Evolutionary conservation across 2,329 filamentous ascomycete species (phyloP), one percentile per base, ranked within the genome.

Genomic region (Colletotrichum sp.): DNA sequence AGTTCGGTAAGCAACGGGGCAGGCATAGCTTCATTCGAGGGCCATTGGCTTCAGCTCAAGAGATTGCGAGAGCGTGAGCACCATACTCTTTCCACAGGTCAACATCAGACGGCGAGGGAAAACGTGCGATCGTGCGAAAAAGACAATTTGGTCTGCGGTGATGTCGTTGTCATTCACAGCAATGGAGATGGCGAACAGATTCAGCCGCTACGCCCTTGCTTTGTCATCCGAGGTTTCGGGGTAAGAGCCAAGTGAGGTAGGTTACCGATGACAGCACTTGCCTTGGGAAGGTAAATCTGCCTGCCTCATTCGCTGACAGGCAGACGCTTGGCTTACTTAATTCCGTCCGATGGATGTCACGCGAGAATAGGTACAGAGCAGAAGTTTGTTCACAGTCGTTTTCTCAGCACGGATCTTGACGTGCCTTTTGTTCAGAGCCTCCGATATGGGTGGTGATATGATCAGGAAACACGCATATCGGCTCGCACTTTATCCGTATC

Each of bases 151-250:
- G 15, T 34, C 55, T 58, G 24, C 43, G 26, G 15, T n/a, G 13
- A 55, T 36, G 58, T 68, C 43, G 36, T 64, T 67, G 61, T 28
- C 34, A 26, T 60, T 73, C 64, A 68, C 64, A 34, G 28, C 38
- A 24, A 15, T 58, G 26, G 70, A 43, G 36, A 21, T 24, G 48
- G 21, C 30, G 38, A 32, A 15, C 38, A 24, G 56, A 43, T 68
- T 62, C 55, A 43, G 69, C 73, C 56, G 62, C 69, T 58, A 62
- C 56, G 26, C 34, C 67, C 34, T 18, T 75, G 74, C 71, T 76
- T 76, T 76, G 74, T 76, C 65, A 71, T 67, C 74, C 36, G 16
- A n/a, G 55, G 8, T 38, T 4, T 65, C 34, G 36, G 66, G 13
- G 55, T 7, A 43, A 18, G 36, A 43, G 36, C 36, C 36, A 43